Conservation (phyloP, 2,329 filamentous ascomycete species). For the Xylariaceae sp. region DNA sequence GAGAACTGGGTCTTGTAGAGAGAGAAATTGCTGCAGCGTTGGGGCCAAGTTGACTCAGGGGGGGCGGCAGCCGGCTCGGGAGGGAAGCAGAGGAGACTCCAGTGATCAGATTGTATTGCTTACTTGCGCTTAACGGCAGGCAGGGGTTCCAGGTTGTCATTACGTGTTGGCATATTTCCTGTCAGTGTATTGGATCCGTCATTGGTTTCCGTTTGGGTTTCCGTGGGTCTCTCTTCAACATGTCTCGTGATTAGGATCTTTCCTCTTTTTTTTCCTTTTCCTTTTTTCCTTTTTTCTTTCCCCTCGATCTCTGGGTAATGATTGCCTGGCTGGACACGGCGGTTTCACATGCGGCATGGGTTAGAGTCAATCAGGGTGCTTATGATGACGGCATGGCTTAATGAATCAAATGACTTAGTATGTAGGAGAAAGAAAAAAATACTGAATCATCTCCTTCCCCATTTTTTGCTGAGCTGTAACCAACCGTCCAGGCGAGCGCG, state of each 20-base stretch:
- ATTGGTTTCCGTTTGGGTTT: constrained; percentile 16
- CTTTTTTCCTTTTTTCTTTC: background rate
- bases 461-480: background rate
- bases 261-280: constrained; percentile 16
- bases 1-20: constrained; percentile 38
- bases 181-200: constrained; percentile 17
- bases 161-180: constrained; percentile 19
- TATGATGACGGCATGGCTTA: constrained; percentile 34
- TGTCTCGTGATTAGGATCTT: constrained; percentile 21
- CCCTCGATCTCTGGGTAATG: constrained; percentile 24
- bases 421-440: constrained; percentile 7
- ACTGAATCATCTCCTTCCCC: background rate
- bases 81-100: constrained; percentile 3
- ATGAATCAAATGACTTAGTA: constrained; percentile 35
- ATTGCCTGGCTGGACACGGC: constrained; percentile 25
- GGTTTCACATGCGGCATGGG: constrained; percentile 19
- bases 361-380: constrained; percentile 34
- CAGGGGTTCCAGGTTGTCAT: constrained; percentile 8
- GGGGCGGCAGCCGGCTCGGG: constrained; percentile 2
- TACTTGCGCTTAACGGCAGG: constrained; percentile 12
- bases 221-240: constrained; percentile 18
- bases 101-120: constrained; percentile 7
- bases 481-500: background rate
- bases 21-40: constrained; percentile 16
- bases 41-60: constrained; percentile 9